A percentile compares a stretch with the other conserved stretches of the same genome.
Conservation (phyloP, 495 filamentous ascomycete genomes). For the Lasiosphaeriaceae sp. region DNA sequence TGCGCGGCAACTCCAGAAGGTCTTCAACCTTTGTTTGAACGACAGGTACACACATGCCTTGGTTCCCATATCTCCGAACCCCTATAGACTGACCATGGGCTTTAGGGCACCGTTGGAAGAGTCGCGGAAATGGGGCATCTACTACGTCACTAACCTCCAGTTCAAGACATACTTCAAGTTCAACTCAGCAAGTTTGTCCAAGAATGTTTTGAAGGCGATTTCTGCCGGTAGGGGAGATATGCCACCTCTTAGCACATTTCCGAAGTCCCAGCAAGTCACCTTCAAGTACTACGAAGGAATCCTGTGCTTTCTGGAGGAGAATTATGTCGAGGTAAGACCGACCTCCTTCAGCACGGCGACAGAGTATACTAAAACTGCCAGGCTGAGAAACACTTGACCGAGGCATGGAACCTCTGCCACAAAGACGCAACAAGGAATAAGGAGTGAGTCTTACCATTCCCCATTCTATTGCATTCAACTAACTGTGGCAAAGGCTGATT, state of each 20-base stretch:
- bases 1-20: slow-evolving; percentile 77
- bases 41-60: slow-evolving; percentile 60
- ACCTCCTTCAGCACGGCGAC: not conserved
- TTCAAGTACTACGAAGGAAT: slow-evolving; percentile 95
- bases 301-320: slow-evolving; percentile 84
- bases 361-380: slow-evolving; percentile 30
- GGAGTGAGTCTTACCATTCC: slow-evolving; percentile 53
- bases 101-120: slow-evolving; percentile 76
- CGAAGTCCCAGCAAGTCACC: slow-evolving; percentile 87
- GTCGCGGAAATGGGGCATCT: slow-evolving; percentile 95
- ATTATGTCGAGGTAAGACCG: slow-evolving; percentile 67
- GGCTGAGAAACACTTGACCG: slow-evolving; percentile 76
- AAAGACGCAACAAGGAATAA: slow-evolving; percentile 65
- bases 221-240: slow-evolving; percentile 74
- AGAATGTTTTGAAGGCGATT: slow-evolving; percentile 81
- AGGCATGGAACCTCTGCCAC: slow-evolving; percentile 75
- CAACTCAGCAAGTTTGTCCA: slow-evolving; percentile 80
- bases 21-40: slow-evolving; percentile 81
- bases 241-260: slow-evolving; percentile 68
- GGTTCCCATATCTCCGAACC: not conserved
- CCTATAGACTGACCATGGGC: slow-evolving; percentile 8
- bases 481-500: slow-evolving; percentile 59
- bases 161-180: slow-evolving; percentile 99
- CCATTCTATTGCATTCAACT: not conserved
- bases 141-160: slow-evolving; percentile 84